Base-by-base conservation (phyloP, 306 rosid species). In the Pueraria montana region DNA sequence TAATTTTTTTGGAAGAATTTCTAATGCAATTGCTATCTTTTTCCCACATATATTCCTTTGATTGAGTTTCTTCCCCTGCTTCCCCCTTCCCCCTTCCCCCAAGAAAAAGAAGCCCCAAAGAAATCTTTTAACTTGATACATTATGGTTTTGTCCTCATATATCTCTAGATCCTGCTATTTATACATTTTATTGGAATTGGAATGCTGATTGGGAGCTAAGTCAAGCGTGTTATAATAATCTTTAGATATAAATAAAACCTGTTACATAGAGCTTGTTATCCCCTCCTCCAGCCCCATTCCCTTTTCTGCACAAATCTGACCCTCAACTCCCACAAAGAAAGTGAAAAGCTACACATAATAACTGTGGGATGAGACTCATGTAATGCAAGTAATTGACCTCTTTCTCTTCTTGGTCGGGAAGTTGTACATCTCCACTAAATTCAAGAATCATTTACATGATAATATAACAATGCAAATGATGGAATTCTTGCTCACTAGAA, bases 401-500 rank as follows among this genome's bases (percentile, higher is more conserved):
- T n/a, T n/a, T n/a, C n/a, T n/a, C n/a, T n/a, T 71, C 66, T 59
- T 64, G 48, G 65, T 52, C 2, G 13, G 17, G 45, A 36, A 73
- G 78, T 64, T 79, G 43, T 52, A 12, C 42, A 62, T 46, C 23
- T 70, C 66, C 56, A 55, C 72, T 77, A 58, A 18, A 66, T 86
- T 66, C 58, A 46, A 66, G 81, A 70, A 82, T 67, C n/a, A 65
- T 69, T 80, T 53, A 27, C 65, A 49, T 70, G 82, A 11, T 76
- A 67, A 34, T 81, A 58, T 58, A 16, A 17, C 65, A 20, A 50
- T 52, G 38, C 27, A 26, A 62, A 50, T 76, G 26, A 66, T 64
- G 76, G 27, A 59, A 32, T 52, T 63, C 53, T 36, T 55, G 42
- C 72, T 52, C 32, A 71, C 72, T 17, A 20, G 53, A 77, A 18